Evolutionary conservation across 129 eudicot genomes (phyloP).

Genomic region (Daucus carota): DNA sequence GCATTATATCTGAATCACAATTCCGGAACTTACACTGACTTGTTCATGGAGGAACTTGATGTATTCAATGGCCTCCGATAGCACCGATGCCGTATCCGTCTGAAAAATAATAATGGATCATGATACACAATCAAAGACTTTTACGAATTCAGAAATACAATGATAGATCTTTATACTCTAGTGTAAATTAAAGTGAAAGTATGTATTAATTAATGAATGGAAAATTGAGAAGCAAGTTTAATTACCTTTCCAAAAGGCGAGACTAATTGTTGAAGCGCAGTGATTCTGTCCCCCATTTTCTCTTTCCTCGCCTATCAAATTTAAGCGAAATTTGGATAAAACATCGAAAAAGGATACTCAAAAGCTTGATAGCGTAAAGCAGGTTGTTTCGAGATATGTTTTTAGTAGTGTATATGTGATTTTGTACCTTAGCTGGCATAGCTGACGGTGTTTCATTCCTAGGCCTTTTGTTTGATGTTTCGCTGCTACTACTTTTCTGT

Average conservation of each 20-base stretch:
- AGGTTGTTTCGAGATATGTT: neutral
- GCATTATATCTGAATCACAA: neutral
- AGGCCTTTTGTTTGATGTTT: conserved; percentile 65
- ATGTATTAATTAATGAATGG: conserved; percentile 10
- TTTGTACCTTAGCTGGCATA: conserved; percentile 83
- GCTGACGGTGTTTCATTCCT: conserved; percentile 44
- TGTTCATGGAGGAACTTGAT: conserved; percentile 91
- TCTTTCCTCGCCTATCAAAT: conserved; percentile 79
- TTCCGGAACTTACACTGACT: conserved; percentile 63
- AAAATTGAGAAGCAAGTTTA: conserved; percentile 15
- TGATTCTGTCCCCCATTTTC: conserved; percentile 99
- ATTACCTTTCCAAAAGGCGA: conserved; percentile 99
- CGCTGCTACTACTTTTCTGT: conserved; percentile 34
- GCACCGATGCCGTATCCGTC: conserved; percentile 99
- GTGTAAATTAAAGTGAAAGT: conserved; percentile 12
- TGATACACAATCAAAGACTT: neutral
- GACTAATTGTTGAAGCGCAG: conserved; percentile 99
- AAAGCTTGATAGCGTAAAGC: conserved; percentile 6
- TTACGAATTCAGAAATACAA: conserved; percentile 13
- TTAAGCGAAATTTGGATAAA: conserved; percentile 10
- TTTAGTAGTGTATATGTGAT: neutral
- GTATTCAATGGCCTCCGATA: conserved; percentile 84
- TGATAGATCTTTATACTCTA: conserved; percentile 7
- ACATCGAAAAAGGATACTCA: neutral
- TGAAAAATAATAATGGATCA: conserved; percentile 25